Evolutionary conservation across 371 early-diverging fungal species (phyloP).

Genomic region (Syncephalastrum racemosum): DNA sequence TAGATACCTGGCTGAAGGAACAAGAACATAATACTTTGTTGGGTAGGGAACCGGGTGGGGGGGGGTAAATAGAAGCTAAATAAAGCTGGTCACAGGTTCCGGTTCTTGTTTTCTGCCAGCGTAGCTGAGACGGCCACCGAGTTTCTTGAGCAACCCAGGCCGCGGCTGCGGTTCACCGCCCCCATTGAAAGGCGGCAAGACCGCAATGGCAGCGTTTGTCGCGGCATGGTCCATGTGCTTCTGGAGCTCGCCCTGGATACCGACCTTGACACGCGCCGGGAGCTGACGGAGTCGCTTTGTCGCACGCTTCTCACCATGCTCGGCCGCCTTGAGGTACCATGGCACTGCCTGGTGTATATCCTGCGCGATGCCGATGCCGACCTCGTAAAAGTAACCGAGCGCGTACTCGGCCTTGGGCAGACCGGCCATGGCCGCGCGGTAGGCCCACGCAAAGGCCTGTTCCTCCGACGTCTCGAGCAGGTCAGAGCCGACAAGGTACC

Average conservation of each 20-base stretch:
- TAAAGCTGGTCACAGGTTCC: too few species aligned
- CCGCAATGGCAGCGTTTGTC: too few species aligned
- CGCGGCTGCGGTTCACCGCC: not conserved
- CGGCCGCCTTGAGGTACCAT: constrained; percentile 66
- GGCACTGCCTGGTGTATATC: constrained; percentile 69
- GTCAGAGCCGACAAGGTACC: constrained; percentile 94
- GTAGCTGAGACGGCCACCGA: too few species aligned
- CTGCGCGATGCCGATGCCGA: constrained; percentile 75
- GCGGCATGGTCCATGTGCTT: too few species aligned
- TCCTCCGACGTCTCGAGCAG: constrained; percentile 75
- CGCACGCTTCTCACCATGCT: constrained; percentile 45
- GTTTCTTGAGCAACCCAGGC: not conserved
- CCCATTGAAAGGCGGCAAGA: too few species aligned
- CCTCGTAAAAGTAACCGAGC: constrained; percentile 91
- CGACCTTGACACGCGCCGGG: constrained; percentile 2
- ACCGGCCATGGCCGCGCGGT: constrained; percentile 70
- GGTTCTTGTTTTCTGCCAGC: too few species aligned
- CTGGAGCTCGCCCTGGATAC: not conserved
- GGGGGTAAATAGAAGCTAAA: not conserved
- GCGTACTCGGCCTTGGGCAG: constrained; percentile 92
- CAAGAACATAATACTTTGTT: too few species aligned
- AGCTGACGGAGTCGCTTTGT: constrained; percentile 25
- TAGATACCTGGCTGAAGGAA: too few species aligned
- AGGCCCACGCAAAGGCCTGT: constrained; percentile 90
- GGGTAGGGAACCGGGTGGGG: constrained; percentile 1